Evolutionary conservation across 202 grass and related monocot species (phyloP).

Genomic region (Carex arenaria): DNA sequence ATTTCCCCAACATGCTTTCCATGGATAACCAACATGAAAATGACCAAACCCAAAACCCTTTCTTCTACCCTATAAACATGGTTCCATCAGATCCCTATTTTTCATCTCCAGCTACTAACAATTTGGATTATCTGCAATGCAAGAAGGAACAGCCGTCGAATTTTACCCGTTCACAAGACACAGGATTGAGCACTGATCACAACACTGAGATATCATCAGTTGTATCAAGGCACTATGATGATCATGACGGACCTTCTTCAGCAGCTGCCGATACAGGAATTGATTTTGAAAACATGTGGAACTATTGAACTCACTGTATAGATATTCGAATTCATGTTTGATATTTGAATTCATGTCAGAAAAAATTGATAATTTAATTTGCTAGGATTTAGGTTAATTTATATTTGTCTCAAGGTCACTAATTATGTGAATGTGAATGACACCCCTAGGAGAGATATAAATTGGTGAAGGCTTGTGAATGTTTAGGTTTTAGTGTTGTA

Average conservation of each 20-base stretch:
- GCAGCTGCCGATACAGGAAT: neutral
- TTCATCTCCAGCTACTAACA: neutral
- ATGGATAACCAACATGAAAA: neutral
- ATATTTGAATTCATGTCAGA: neutral
- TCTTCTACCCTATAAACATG: slow-evolving; percentile 25
- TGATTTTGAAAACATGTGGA: slow-evolving; percentile 44
- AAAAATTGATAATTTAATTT: slow-evolving; percentile 4
- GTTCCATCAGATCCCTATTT: slow-evolving; percentile 8
- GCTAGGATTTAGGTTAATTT: slow-evolving; percentile 23
- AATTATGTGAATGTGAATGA: slow-evolving; percentile 13
- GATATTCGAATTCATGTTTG: slow-evolving; percentile 9
- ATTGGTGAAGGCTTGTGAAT: slow-evolving; percentile 18
- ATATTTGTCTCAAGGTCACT: neutral
- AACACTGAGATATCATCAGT: slow-evolving; percentile 46
- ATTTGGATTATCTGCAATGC: slow-evolving; percentile 12
- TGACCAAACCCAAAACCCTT: neutral
- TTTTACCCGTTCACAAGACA: slow-evolving; percentile 33
- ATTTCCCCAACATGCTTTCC: neutral
- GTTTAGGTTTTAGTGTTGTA: slow-evolving; percentile 15
- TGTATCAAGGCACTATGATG: slow-evolving; percentile 19
- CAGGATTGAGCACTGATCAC: slow-evolving; percentile 26
- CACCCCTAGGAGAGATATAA: neutral
- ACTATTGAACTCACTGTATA: slow-evolving; percentile 15
- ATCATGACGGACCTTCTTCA: slow-evolving; percentile 14
- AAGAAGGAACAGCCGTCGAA: slow-evolving; percentile 22